A percentile compares a stretch with the other conserved stretches of the same genome.
Conservation (phyloP, 192 early-diverging fungal genomes). For the Podila minutissima region DNA sequence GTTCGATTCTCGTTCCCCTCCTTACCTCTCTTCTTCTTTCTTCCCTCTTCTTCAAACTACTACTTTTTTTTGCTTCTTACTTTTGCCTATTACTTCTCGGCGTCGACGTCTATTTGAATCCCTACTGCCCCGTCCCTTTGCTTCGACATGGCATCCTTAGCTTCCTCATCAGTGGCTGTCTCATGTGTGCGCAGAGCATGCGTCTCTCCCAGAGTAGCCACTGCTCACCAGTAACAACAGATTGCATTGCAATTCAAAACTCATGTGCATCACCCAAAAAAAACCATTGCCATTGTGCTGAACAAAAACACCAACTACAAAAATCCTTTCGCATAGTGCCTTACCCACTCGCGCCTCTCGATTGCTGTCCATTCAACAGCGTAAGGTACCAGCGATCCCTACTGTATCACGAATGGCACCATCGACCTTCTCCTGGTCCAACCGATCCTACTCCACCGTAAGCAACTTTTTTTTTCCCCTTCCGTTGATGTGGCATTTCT, state of each 20-base stretch:
- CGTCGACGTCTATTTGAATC: not conserved
- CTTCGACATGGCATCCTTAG: not conserved
- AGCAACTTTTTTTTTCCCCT: not conserved
- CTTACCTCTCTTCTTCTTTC: not conserved
- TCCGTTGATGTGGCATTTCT: too few species aligned
- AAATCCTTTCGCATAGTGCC: too few species aligned
- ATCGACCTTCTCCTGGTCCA: not conserved
- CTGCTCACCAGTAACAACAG: not conserved
- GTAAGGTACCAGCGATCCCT: not conserved
- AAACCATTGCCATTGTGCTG: not conserved
- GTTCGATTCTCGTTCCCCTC: not conserved
- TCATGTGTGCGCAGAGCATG: conserved; percentile 3
- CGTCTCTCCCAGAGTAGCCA: not conserved
- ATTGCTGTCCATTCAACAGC: not conserved
- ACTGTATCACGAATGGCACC: not conserved
- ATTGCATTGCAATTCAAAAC: not conserved
- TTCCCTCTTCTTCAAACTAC: not conserved
- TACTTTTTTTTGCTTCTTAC: not conserved
- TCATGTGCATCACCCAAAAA: not conserved
- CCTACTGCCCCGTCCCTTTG: not conserved
- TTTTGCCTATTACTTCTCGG: not conserved
- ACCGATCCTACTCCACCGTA: not conserved
- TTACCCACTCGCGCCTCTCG: not conserved
- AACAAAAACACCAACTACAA: too few species aligned
- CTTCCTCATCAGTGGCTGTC: not conserved